Evolutionary conservation across 495 filamentous ascomycete species (phyloP), one percentile per base, ranked within the genome.

Genomic region (Penicillium crystallinum): DNA sequence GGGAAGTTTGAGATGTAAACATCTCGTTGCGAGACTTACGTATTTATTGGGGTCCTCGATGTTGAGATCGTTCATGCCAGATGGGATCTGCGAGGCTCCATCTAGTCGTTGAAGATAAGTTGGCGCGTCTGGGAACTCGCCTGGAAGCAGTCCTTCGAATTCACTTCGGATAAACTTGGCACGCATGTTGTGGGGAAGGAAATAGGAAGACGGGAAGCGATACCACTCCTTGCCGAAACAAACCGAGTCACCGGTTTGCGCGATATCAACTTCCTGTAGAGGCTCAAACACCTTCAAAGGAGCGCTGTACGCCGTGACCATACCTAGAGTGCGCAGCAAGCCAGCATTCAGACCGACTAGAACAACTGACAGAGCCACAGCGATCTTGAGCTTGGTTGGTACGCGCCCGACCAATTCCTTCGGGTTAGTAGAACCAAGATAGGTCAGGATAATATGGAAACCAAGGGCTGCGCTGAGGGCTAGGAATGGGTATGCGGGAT

Each of bases 151-250:
- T 9, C 95, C 95, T 22, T 79, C 76, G 70, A 99, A 99, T 52
- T 89, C 89, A 59, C 88, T 93, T 57, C 85, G 87, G 45, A 99
- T 74, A 58, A 96, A 97, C 54, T 89, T 95, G 52, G 88, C 88
- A 36, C 79, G 80, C 78, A 91, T 86, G 38, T 77, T 77, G 6
- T 83, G 67, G 0, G 95, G 95, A 0, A 99, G 76, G 65, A 91
- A 89, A 71, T 91, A 97, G 4, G 89, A 91, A 12, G 88, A 91
- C 10, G 95, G 95, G 62, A 95, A 99, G 41, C 95, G 88, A 65
- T 99, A 97, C 95, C 95, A 99, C 66, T 99, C 95, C 66, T 97
- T 97, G 36, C 87, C 91, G 40, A 96, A 79, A 68, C 95, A 99
- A 4, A 99, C 81, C 23, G 74, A 82, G 38, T 85, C 85, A n/a